phyloP scores from a whole-genome alignment of 1,139 yeast species.

The Eremothecium coryli region DNA sequence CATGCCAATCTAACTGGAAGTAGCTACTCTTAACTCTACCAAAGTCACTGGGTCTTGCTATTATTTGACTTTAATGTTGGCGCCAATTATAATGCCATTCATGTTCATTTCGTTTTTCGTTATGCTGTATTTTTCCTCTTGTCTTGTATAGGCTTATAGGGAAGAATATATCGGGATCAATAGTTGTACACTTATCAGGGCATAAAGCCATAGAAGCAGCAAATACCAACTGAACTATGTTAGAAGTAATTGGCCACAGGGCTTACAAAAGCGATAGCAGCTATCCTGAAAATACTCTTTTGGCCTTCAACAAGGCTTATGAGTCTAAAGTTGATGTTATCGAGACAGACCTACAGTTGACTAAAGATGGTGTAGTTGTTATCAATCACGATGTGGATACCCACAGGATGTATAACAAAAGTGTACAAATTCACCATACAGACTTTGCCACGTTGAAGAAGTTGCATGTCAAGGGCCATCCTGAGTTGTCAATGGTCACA shows the following conservation, averaged over 20 bases:
- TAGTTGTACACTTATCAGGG: too few species aligned
- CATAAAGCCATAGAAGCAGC: too few species aligned
- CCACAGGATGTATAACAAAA: slow-evolving; percentile 32
- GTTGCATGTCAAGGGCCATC: slow-evolving; percentile 45
- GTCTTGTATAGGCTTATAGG: too few species aligned
- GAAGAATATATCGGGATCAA: too few species aligned
- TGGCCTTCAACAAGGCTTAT: slow-evolving; percentile 63
- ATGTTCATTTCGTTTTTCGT: too few species aligned
- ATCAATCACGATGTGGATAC: slow-evolving; percentile 51
- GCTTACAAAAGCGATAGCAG: slow-evolving; percentile 36
- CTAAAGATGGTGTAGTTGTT: slow-evolving; percentile 63
- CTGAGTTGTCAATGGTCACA: slow-evolving; percentile 51
- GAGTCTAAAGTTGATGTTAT: slow-evolving; percentile 61
- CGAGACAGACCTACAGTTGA: slow-evolving; percentile 79
- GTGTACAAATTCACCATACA: slow-evolving; percentile 33
- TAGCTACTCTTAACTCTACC: too few species aligned
- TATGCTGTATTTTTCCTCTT: too few species aligned
- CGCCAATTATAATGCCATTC: too few species aligned
- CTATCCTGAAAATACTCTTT: slow-evolving; percentile 71
- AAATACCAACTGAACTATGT: too few species aligned
- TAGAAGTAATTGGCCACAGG: slow-evolving; percentile 31
- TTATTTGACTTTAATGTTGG: too few species aligned
- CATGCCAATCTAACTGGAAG: too few species aligned
- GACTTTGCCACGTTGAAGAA: slow-evolving; percentile 38
- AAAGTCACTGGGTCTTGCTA: too few species aligned